Evolutionary conservation across 2,329 filamentous ascomycete species (phyloP), one percentile per base, ranked within the genome.

Genomic region (Aspergillus unguis): DNA sequence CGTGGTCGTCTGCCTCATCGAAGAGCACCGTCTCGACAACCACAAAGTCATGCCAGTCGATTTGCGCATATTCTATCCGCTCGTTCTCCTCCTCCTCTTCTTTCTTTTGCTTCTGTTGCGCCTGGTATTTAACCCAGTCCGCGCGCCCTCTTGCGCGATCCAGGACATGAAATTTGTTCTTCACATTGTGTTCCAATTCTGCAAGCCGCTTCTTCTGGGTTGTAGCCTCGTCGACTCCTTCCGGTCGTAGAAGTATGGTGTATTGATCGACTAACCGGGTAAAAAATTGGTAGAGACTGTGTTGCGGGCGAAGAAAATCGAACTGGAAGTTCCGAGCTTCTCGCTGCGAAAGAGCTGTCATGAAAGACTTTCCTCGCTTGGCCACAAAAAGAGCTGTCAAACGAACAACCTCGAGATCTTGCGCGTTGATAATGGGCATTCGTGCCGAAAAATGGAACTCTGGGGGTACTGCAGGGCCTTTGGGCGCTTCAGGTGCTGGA

Each of bases 1-100:
- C 84, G 58, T 88, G 83, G 61, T 96, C 92, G 69, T 99, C 94
- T 36, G 84, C 82, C 61, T 96, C 92, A 53, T 85, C 91, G 71
- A 99, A 99, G 11, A 90, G 80, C 49, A 99, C 92, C 0, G 92
- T 96, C 72, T 96, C 94, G 41, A 96, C 91, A 23, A 99, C 88
- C 32, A 92, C 86, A 64, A 99, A 99, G 68, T 97, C 92, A 66
- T 95, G 90, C 94, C 94, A 99, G 71, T 99, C 94, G 58, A 99
- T 94, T 63, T 94, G 87, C 1, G 88, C 87, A 71, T 94, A 87
- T 48, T 81, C 80, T 45, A 85, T 75, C 64, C 86, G 85, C 70
- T 96, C 89, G 65, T 90, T 85, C 66, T 95, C 88, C 37, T 87
- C 87, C 58, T 92, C 85, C 65, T 95, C 90, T 65, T 95, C 91